phyloP scores from a whole-genome alignment of 306 rosid species.

The Cicer judaicum region DNA sequence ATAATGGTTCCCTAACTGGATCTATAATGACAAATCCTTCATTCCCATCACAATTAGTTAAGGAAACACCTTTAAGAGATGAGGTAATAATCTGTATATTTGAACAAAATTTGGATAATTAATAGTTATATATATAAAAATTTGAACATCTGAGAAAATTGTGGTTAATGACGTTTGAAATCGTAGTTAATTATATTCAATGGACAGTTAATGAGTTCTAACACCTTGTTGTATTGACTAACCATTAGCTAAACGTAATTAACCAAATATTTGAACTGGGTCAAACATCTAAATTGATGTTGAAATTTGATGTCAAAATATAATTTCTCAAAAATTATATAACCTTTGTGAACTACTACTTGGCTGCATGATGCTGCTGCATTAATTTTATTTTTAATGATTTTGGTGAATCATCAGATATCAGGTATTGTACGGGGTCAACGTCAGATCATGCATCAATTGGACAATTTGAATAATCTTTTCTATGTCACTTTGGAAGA shows the following conservation, averaged over 20 bases:
- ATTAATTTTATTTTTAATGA: conserved; percentile 7
- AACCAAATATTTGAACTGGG: too few relatives aligned
- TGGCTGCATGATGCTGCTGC: not conserved
- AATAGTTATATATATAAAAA: too few relatives aligned
- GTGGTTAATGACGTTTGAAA: too few relatives aligned
- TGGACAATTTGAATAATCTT: conserved; percentile 73
- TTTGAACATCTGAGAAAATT: too few relatives aligned
- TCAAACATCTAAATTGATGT: too few relatives aligned
- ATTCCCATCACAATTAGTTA: conserved; percentile 68
- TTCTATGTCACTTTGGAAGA: conserved; percentile 60
- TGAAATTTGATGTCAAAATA: too few relatives aligned
- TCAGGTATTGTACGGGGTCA: conserved; percentile 66
- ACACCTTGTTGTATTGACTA: too few relatives aligned
- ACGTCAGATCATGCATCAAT: conserved; percentile 79
- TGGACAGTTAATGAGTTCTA: too few relatives aligned
- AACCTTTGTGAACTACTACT: not conserved
- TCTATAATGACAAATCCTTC: conserved; percentile 69
- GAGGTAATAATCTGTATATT: conserved; percentile 54
- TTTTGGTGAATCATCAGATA: conserved; percentile 53
- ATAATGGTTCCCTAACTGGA: conserved; percentile 72
- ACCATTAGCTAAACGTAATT: too few relatives aligned
- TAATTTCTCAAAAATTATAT: not conserved
- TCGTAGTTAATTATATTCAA: too few relatives aligned
- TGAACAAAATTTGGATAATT: too few relatives aligned
- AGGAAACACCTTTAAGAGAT: conserved; percentile 71